These are phyloP conservation scores for Eucalyptus polybractea DNA, from an alignment of 345 rosid genomes.

Conservation along the genomic window DNA sequence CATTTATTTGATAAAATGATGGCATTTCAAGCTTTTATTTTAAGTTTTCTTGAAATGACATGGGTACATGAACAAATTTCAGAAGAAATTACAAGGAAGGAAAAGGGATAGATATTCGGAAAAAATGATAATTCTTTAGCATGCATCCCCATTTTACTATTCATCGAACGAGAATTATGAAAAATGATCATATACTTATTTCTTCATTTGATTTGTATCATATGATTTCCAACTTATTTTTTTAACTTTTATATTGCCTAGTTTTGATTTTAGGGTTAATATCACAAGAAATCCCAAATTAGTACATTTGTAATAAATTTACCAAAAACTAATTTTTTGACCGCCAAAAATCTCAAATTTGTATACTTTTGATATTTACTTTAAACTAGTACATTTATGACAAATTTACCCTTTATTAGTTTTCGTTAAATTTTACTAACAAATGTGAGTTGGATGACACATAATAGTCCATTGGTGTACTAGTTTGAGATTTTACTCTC, in stretches of 20 bases:
- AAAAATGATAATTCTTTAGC: neutral
- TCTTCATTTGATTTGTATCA: neutral
- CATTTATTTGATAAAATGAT: no score
- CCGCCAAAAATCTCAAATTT: fast-evolving
- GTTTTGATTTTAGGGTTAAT: neutral
- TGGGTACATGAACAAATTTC: neutral
- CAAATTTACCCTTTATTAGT: fast-evolving
- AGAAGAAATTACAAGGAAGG: neutral
- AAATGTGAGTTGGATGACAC: no score
- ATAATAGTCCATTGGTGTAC: fast-evolving
- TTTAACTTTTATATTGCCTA: neutral
- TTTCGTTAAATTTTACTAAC: no score
- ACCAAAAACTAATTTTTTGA: fast-evolving
- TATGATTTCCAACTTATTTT: neutral
- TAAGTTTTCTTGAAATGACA: fast-evolving
- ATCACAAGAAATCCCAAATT: fast-evolving
- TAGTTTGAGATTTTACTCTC: fast-evolving
- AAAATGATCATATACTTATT: neutral
- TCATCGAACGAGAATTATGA: neutral
- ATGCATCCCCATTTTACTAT: neutral
- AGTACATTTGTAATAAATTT: fast-evolving
- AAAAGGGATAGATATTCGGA: fast-evolving
- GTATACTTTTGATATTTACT: no score
- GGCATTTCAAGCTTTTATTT: no score
- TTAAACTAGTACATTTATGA: fast-evolving